These are phyloP conservation scores for Cyclostephanos tholiformis DNA, from an alignment of 108 stramenopile species.

Conservation along the genomic window DNA sequence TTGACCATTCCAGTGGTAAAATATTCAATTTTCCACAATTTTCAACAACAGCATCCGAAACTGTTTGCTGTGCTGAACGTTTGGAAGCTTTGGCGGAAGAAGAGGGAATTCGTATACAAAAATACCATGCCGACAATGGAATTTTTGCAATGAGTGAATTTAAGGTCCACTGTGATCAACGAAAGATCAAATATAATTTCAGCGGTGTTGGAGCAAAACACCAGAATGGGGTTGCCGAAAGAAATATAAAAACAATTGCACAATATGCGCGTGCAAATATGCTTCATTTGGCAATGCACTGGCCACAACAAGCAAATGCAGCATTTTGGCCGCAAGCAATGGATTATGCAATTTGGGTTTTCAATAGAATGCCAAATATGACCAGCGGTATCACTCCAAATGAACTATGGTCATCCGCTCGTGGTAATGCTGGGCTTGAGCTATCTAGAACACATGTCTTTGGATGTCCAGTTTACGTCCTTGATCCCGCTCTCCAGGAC, in stretches of 20 bases:
- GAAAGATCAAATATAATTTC: slow-evolving; percentile 16
- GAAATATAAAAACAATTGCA: slow-evolving; percentile 40
- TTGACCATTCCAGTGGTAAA: slow-evolving; percentile 33
- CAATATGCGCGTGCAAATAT: slow-evolving; percentile 48
- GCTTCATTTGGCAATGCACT: slow-evolving; percentile 29
- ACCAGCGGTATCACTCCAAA: slow-evolving; percentile 24
- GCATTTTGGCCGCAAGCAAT: slow-evolving; percentile 58
- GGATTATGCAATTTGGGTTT: slow-evolving; percentile 41
- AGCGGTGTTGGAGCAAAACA: slow-evolving; percentile 61
- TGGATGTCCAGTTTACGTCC: slow-evolving; percentile 53
- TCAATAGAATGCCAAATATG: slow-evolving; percentile 34
- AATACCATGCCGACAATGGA: slow-evolving; percentile 14
- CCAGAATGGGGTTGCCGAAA: slow-evolving; percentile 60
- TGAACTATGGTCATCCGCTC: not conserved
- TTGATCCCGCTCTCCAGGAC: slow-evolving; percentile 43
- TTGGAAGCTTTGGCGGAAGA: slow-evolving; percentile 6
- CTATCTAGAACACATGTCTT: slow-evolving; percentile 12
- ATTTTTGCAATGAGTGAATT: slow-evolving; percentile 1
- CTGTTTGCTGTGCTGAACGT: not conserved
- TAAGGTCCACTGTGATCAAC: not conserved
- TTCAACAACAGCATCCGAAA: slow-evolving; percentile 17
- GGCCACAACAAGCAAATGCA: slow-evolving; percentile 36
- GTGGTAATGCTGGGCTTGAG: not conserved
- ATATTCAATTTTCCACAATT: slow-evolving; percentile 32
- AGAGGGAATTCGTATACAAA: not conserved